Conservation (phyloP, 31 red algal species). For the Bonnemaisonia californica region DNA sequence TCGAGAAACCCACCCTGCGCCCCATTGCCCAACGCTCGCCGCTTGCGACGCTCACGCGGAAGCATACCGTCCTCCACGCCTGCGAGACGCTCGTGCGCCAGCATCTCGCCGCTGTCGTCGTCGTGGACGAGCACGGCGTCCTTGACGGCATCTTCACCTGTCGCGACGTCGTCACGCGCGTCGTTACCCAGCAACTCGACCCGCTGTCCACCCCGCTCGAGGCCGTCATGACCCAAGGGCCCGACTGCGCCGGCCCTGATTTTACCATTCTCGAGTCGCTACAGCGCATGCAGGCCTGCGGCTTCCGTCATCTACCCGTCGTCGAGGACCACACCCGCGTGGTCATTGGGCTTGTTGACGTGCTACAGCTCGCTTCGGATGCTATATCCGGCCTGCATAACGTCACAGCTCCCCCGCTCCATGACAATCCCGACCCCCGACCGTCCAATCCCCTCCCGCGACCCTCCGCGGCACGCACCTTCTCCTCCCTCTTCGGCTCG, state of each 20-base stretch:
- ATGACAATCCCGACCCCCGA: background rate
- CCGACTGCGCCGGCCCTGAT: constrained; percentile 53
- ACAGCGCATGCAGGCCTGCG: constrained; percentile 74
- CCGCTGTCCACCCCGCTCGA: constrained; percentile 35
- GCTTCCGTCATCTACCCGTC: constrained; percentile 72
- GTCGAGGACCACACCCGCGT: constrained; percentile 36
- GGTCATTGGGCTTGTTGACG: constrained; percentile 69
- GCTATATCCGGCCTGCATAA: constrained; percentile 35
- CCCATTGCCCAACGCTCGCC: constrained; percentile 38
- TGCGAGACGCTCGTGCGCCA: constrained; percentile 61
- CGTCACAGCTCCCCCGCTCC: constrained; percentile 10
- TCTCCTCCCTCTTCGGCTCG: too few species aligned
- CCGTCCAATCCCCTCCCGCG: too few species aligned
- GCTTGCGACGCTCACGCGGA: constrained; percentile 25
- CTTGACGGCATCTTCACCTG: constrained; percentile 75
- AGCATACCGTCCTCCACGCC: constrained; percentile 35
- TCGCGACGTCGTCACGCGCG: constrained; percentile 60
- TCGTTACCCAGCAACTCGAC: constrained; percentile 39
- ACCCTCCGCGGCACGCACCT: too few species aligned
- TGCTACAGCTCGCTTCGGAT: constrained; percentile 58
- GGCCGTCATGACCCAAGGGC: constrained; percentile 59
- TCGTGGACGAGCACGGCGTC: constrained; percentile 52
- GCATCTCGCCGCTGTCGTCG: constrained; percentile 47
- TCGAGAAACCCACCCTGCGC: constrained; percentile 60
- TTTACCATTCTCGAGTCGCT: constrained; percentile 66